phyloP scores from a whole-genome alignment of 2,329 filamentous ascomycete species.

The Aspergillus ustus region DNA sequence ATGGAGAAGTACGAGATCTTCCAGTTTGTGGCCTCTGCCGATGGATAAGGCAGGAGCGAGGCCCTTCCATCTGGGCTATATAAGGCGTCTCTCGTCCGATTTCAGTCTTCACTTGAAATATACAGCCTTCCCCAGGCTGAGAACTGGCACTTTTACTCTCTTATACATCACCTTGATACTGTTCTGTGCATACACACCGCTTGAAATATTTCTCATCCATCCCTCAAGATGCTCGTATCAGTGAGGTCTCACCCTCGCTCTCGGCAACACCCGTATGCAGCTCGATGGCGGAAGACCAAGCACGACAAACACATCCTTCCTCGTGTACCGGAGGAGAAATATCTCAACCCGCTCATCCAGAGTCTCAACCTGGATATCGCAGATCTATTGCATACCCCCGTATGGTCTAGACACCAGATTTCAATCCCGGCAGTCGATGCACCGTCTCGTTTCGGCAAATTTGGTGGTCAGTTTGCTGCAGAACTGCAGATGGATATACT shows the following conservation, averaged over 20 bases:
- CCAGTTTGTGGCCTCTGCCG: background rate
- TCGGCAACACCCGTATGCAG: background rate
- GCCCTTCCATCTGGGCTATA: background rate
- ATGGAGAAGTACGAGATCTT: background rate
- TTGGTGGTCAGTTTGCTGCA: conserved; percentile 33
- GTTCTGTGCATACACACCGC: background rate
- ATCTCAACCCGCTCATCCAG: conserved; percentile 7
- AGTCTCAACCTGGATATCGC: background rate
- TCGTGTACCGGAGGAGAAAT: conserved; percentile 6
- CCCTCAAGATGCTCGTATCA: conserved; percentile 8
- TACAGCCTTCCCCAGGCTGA: conserved; percentile 1
- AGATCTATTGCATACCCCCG: conserved; percentile 7
- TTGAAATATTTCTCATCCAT: background rate
- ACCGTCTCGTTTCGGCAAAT: conserved; percentile 27
- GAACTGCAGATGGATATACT: conserved; percentile 35
- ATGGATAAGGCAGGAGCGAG: background rate
- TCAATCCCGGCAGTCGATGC: conserved; percentile 9
- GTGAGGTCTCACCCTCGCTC: background rate
- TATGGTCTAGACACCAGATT: conserved; percentile 18
- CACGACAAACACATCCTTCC: conserved; percentile 5
- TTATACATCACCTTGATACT: background rate
- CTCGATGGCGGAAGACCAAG: conserved; percentile 8
- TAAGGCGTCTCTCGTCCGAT: background rate
- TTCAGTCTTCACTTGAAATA: background rate
- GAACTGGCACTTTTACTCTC: background rate